Evolutionary conservation across 805 yeast genomes (phyloP), one percentile per base, ranked within the genome.

Genomic region (Wickerhamiella allomyrinae): DNA sequence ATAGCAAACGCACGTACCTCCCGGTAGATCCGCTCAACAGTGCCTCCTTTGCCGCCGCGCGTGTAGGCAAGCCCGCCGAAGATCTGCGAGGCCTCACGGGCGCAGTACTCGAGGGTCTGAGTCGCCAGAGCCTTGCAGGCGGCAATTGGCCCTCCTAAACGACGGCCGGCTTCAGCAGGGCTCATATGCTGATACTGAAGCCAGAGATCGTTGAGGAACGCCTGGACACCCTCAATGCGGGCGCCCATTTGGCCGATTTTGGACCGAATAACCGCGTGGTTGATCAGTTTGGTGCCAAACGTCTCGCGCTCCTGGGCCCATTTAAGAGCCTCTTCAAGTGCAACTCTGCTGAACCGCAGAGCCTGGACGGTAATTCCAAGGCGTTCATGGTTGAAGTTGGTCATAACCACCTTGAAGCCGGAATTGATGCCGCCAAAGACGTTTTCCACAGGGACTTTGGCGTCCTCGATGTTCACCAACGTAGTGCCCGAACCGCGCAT

Each of bases 351-450:
- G 46, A 61, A 51, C 29, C 69, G 53, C 40, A 50, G 47, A 22
- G 67, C 69, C 51, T 65, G 69, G 40, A 56, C 56, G 42, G 63
- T 56, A 44, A 65, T 57, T 14, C 64, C 62, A 22, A 66, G 50
- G 20, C 69, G 61, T 53, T 65, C 69, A 49, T 65, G 69, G 55
- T 65, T 65, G 54, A 65, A 65, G 56, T 65, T 65, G 41, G 66
- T 56, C 60, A 65, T 62, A 46, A 65, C 60, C 34, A 57, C 62
- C 55, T 59, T 60, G 59, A 65, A 65, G 6, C 69, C 69, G 40
- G 57, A 49, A 54, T 65, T 65, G 47, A 59, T 66, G 43, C 53
- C 46, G 39, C 69, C 69, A 11, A 65, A 46, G 25, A 65, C 48
- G 49, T 64, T 60, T 44, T 52, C 66, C 17, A 55, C 64, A 7